Conservation (phyloP, 306 rosid species). For the Vachellia collinsii region DNA sequence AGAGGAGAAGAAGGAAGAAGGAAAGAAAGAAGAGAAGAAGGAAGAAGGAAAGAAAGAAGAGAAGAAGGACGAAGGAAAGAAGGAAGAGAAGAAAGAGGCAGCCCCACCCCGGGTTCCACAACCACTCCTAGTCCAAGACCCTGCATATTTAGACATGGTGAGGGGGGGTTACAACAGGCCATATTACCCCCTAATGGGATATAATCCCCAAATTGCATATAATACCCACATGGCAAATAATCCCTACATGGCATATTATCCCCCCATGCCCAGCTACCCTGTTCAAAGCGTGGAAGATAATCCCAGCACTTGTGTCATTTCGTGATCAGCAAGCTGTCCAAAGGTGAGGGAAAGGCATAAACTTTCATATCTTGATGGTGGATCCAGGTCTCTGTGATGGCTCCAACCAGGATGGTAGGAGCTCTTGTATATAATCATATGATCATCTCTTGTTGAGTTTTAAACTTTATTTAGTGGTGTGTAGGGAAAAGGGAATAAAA, state of each 20-base stretch:
- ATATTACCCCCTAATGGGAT: slow-evolving; percentile 64
- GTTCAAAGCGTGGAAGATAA: slow-evolving; percentile 92
- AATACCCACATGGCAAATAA: slow-evolving; percentile 61
- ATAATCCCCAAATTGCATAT: slow-evolving; percentile 74
- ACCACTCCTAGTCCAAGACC: slow-evolving; percentile 54
- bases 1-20: slow-evolving; percentile 73
- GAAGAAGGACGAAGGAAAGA: slow-evolving; percentile 35
- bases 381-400: slow-evolving; percentile 29
- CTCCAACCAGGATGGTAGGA: slow-evolving; percentile 34
- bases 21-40: slow-evolving; percentile 59
- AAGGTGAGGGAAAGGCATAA: slow-evolving; percentile 26
- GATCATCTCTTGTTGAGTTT: slow-evolving; percentile 40
- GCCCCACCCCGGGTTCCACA: neutral
- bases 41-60: slow-evolving; percentile 54
- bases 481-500: slow-evolving; percentile 51
- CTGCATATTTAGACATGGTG: slow-evolving; percentile 58
- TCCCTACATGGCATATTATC: slow-evolving; percentile 46
- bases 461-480: slow-evolving; percentile 38
- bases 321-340: slow-evolving; percentile 36
- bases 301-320: slow-evolving; percentile 87
- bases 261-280: slow-evolving; percentile 65
- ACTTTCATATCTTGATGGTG: slow-evolving; percentile 36
- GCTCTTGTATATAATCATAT: slow-evolving; percentile 60
- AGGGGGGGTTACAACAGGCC: slow-evolving; percentile 37
- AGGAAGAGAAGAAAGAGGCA: slow-evolving; percentile 28